Percentiles rank a stretch among this genome's conserved stretches.
Evolutionary conservation across 2,329 filamentous ascomycete species (phyloP).

Genomic region (Juglanconis oblonga): DNA sequence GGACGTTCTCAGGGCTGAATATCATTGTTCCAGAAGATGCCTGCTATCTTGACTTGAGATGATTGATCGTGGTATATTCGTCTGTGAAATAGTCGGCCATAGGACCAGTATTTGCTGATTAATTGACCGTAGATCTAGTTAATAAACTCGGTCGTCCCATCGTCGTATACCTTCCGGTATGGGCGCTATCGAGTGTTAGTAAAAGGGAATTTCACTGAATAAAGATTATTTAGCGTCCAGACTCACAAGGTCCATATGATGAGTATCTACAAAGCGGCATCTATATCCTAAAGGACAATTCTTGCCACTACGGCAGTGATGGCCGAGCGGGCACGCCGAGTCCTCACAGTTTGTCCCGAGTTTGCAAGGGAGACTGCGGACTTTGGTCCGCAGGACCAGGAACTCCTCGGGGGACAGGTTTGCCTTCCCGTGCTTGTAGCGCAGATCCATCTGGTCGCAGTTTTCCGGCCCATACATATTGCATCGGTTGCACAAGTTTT

Average conservation of each 20-base stretch:
- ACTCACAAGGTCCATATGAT: constrained; percentile 25
- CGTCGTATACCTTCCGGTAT: neutral
- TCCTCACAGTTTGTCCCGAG: constrained; percentile 19
- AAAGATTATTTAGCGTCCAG: neutral
- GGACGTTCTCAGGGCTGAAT: no score
- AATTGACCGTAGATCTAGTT: no score
- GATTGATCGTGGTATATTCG: no score
- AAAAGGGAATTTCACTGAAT: neutral
- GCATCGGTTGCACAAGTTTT: constrained; percentile 25
- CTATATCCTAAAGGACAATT: constrained; percentile 20
- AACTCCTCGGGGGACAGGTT: constrained; percentile 20
- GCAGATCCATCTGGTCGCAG: constrained; percentile 5
- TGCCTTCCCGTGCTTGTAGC: constrained; percentile 18
- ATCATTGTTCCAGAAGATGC: no score
- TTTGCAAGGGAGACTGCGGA: constrained; percentile 20
- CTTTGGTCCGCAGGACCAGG: constrained; percentile 19
- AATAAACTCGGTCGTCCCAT: neutral
- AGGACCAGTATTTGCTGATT: no score
- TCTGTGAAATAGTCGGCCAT: no score
- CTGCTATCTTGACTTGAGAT: no score
- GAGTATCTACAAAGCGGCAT: constrained; percentile 22
- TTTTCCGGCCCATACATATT: constrained; percentile 16
- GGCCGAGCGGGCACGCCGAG: constrained; percentile 20
- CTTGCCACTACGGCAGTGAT: constrained; percentile 22
- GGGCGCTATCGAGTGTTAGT: neutral